Evolutionary conservation across 2,329 filamentous ascomycete genomes (phyloP).

Genomic region (Xylariaceae sp.): DNA sequence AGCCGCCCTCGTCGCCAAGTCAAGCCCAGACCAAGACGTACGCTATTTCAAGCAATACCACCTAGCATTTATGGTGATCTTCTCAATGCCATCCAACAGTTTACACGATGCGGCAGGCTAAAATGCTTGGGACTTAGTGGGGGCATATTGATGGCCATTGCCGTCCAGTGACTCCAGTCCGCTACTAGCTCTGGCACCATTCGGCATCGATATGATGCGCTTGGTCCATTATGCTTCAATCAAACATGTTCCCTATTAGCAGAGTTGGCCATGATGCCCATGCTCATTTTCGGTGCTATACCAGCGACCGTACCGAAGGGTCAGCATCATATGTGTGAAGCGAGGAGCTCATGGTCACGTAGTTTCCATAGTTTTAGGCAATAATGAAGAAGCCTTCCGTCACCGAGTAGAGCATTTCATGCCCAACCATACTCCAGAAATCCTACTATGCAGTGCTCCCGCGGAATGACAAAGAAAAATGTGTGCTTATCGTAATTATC

Average conservation of each 20-base stretch:
- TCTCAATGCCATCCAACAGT: not conserved
- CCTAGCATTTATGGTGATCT: not conserved
- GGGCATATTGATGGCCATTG: slow-evolving; percentile 3
- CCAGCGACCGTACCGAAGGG: not conserved
- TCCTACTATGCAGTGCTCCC: not conserved
- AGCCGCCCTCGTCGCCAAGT: slow-evolving; percentile 21
- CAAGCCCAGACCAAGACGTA: slow-evolving; percentile 3
- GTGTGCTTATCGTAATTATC: slow-evolving; percentile 17
- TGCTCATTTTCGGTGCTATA: not conserved
- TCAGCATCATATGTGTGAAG: not conserved
- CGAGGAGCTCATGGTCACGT: not conserved
- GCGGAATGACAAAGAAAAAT: slow-evolving; percentile 5
- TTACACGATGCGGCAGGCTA: slow-evolving; percentile 14
- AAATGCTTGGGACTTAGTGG: slow-evolving; percentile 15
- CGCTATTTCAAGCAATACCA: not conserved
- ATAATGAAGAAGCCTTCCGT: not conserved
- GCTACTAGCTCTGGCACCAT: not conserved
- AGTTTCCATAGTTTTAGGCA: not conserved
- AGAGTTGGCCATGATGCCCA: too few species aligned
- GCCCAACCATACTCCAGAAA: not conserved
- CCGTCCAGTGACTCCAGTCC: not conserved
- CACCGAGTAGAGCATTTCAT: not conserved
- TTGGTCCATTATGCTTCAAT: not conserved
- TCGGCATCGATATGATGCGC: not conserved
- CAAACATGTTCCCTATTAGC: too few species aligned